Evolutionary conservation across 768 basidiomycete genomes (phyloP).

Genomic region (Mycena belliarum): DNA sequence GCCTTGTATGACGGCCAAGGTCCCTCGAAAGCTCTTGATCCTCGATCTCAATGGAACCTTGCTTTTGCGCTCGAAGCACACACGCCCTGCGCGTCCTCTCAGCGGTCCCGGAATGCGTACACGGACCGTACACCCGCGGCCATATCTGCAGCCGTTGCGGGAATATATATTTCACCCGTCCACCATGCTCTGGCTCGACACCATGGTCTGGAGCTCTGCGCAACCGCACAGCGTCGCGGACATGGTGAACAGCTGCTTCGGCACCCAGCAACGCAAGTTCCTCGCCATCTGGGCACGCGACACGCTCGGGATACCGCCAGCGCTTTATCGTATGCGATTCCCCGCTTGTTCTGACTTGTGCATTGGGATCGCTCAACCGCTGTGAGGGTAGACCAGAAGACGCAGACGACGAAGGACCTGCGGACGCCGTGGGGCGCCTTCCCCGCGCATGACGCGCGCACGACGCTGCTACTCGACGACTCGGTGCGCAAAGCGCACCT

Average conservation of each 20-base stretch:
- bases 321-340: constrained; percentile 68
- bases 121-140: constrained; percentile 55
- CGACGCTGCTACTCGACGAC: constrained; percentile 42
- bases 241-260: constrained; percentile 72
- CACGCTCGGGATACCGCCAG: constrained; percentile 62
- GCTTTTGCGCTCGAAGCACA: constrained; percentile 55
- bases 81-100: neutral
- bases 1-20: neutral
- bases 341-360: too few relatives aligned
- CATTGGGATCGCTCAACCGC: neutral
- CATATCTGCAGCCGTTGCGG: constrained; percentile 63
- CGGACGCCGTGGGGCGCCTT: constrained; percentile 60
- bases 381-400: constrained; percentile 38
- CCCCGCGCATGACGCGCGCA: constrained; percentile 41
- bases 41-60: constrained; percentile 80
- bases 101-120: constrained; percentile 1
- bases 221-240: constrained; percentile 76
- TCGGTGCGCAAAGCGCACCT: constrained; percentile 34
- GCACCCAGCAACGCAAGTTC: constrained; percentile 39
- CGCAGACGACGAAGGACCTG: constrained; percentile 74
- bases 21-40: constrained; percentile 63
- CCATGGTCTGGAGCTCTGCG: constrained; percentile 89
- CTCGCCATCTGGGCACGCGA: constrained; percentile 80
- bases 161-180: constrained; percentile 62
- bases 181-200: constrained; percentile 71